phyloP scores from a whole-genome alignment of 768 basidiomycete genomes.

The Tylopilus subfusipes region DNA sequence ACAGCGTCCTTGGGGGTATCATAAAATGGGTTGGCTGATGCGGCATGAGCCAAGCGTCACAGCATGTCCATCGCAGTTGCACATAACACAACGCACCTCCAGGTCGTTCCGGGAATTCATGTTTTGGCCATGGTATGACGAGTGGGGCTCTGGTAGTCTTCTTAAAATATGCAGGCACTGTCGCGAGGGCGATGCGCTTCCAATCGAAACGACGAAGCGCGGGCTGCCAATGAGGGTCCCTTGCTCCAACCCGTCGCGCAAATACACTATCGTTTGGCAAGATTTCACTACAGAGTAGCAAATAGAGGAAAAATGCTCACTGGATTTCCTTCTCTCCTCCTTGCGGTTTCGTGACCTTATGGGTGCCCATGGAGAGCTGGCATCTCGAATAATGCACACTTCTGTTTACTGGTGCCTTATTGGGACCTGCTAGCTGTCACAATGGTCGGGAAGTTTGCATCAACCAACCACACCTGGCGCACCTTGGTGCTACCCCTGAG shows the following conservation, averaged over 20 bases:
- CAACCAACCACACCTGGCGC: constrained; percentile 17
- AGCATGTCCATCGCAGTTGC: background rate
- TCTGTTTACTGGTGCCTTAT: constrained; percentile 26
- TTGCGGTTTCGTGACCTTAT: constrained; percentile 35
- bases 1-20: constrained; percentile 66
- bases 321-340: constrained; percentile 39
- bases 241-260: constrained; percentile 65
- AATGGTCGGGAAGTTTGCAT: constrained; percentile 2
- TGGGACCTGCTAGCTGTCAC: constrained; percentile 18
- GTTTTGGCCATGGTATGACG: constrained; percentile 69
- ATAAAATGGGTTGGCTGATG: constrained; percentile 41
- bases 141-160: constrained; percentile 34
- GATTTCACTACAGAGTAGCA: background rate
- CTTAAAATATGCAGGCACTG: constrained; percentile 51
- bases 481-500: constrained; percentile 41
- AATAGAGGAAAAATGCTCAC: constrained; percentile 35
- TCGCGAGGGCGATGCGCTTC: constrained; percentile 68
- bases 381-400: constrained; percentile 74
- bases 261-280: constrained; percentile 54
- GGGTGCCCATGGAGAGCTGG: constrained; percentile 70
- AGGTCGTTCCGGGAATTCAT: constrained; percentile 37
- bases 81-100: constrained; percentile 18
- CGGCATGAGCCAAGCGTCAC: constrained; percentile 5
- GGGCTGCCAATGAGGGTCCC: constrained; percentile 57
- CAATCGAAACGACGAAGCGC: constrained; percentile 59